Evolutionary conservation across 495 filamentous ascomycete genomes (phyloP), one percentile per base, ranked within the genome.

Genomic region (Staphylotrichum longicolle): DNA sequence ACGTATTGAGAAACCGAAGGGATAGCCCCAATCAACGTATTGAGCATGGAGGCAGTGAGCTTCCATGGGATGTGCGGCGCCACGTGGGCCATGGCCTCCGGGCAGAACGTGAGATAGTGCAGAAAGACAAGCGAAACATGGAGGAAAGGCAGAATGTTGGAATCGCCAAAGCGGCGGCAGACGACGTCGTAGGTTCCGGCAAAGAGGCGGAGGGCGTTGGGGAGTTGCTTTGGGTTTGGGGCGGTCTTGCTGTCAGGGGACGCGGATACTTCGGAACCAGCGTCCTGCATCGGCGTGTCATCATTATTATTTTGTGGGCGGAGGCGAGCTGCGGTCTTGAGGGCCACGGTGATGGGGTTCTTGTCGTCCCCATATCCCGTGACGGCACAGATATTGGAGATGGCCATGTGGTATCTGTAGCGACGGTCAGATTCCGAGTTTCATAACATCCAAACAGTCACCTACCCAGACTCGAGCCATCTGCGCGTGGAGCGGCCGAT

Each of bases 71-170:
- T 81, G 4, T 46, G 44, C 0, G 60, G 67, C 7, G 62, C 68
- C 54, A 77, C 62, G 27, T 75, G 70, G 10, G 67, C 52, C 68
- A 86, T 82, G 27, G 84, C 83, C 27, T 72, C 69, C 0, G 78
- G 77, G 30, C 76, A 76, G 20, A 80, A 76, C 10, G 80, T 77
- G 35, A 88, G 68, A 61, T 86, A 80, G 71, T 80, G 83, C 8
- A 91, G 69, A 68, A 96, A 93, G 3, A 83, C 83, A 15, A 96
- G 75, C 34, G 83, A 82, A 5, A 86, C 78, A 61, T 95, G 90
- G 1, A 88, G 65, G 61, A 85, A 84, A 2, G 89, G 83, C 15
- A 91, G 78, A 12, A 88, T 75, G 60, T 89, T 88, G 0, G 74
- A 74, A 58, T 92, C 88, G 1, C 83, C 80, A 1, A 78, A 64